These are phyloP conservation scores for Fabrea salina DNA, from an alignment of 169 alveolate genomes.

Conservation along the genomic window DNA sequence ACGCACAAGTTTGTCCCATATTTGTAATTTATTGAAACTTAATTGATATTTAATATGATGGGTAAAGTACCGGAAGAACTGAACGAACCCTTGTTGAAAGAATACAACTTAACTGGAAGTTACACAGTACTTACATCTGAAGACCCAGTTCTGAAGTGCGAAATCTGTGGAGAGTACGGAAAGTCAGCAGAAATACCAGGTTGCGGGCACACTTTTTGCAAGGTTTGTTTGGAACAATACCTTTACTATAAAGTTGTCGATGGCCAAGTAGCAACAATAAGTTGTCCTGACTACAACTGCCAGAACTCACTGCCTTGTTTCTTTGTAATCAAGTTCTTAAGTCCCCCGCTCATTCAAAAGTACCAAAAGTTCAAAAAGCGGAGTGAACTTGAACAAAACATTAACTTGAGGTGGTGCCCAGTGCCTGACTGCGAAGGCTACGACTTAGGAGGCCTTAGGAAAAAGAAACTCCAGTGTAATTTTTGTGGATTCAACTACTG, in stretches of 20 bases:
- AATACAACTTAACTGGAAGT: no score
- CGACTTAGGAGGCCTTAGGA: constrained; percentile 3
- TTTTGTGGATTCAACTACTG: constrained; percentile 43
- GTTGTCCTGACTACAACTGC: constrained; percentile 23
- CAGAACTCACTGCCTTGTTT: not conserved
- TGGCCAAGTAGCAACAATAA: not conserved
- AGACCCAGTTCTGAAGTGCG: no score
- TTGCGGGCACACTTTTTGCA: constrained; percentile 23
- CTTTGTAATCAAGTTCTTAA: not conserved
- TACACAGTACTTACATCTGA: no score
- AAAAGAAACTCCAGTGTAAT: constrained; percentile 28
- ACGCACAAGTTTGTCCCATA: no score
- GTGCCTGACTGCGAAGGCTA: constrained; percentile 24
- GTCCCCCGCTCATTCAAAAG: not conserved
- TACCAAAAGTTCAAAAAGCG: not conserved
- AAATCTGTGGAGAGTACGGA: no score
- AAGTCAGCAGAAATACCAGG: no score
- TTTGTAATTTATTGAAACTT: no score
- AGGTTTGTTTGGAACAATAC: not conserved
- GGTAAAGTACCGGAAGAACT: no score
- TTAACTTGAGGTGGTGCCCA: constrained; percentile 18
- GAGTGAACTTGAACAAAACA: not conserved
- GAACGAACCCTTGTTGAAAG: no score
- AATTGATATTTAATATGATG: no score
- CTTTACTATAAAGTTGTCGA: not conserved